A percentile compares a stretch with the other conserved stretches of the same genome.
Conservation (phyloP, 331 rosid genomes). For the Stylosanthes scabra region DNA sequence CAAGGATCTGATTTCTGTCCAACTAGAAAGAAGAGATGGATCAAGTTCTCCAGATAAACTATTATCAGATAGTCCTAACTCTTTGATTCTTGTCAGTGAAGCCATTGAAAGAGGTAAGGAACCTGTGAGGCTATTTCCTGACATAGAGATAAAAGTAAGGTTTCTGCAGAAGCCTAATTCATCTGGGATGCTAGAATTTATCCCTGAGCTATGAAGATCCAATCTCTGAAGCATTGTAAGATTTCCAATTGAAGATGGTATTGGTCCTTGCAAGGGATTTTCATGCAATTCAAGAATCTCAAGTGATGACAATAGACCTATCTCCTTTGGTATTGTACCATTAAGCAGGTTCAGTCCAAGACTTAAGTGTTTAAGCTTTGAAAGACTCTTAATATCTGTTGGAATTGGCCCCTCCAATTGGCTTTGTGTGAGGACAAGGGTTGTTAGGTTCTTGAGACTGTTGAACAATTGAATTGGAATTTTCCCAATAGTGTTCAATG, state of each 20-base stretch:
- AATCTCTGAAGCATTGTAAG: slow-evolving; percentile 20
- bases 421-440: slow-evolving; percentile 15
- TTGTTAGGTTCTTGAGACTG: slow-evolving; percentile 30
- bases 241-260: slow-evolving; percentile 41
- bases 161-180: slow-evolving; percentile 38
- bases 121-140: slow-evolving; percentile 37
- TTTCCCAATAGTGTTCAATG: slow-evolving; percentile 29
- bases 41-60: slow-evolving; percentile 36
- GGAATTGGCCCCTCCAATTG: slow-evolving; percentile 30
- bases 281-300: slow-evolving; percentile 42
- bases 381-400: slow-evolving; percentile 27
- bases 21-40: slow-evolving; percentile 38
- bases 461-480: slow-evolving; percentile 26
- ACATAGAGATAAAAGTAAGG: slow-evolving; percentile 31
- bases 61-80: slow-evolving; percentile 28
- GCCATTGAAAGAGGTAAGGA: slow-evolving; percentile 42
- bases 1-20: slow-evolving; percentile 31
- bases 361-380: slow-evolving; percentile 22
- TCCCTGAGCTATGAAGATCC: slow-evolving; percentile 22
- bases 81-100: slow-evolving; percentile 34
- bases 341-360: slow-evolving; percentile 37
- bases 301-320: slow-evolving; percentile 29
- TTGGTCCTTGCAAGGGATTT: slow-evolving; percentile 27
- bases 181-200: slow-evolving; percentile 37
- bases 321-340: slow-evolving; percentile 40